These are phyloP conservation scores for Graphilbum ipis-grandicollis DNA, from an alignment of 2,329 filamentous ascomycete species.

Conservation along the genomic window DNA sequence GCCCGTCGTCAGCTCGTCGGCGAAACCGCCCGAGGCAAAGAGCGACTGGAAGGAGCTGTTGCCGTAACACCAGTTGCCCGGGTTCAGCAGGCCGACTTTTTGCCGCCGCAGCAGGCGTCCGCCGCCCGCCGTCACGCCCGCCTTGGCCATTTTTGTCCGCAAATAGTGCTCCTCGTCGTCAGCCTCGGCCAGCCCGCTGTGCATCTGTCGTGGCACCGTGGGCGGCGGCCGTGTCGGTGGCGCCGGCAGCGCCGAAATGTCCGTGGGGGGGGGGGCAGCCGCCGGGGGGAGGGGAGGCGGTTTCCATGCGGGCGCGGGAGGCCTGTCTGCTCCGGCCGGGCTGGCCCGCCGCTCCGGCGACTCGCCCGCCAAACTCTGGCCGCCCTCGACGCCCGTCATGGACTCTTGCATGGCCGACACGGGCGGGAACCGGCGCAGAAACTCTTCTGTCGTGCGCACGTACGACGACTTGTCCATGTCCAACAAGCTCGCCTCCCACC, in stretches of 20 bases:
- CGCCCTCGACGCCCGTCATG: conserved; percentile 28
- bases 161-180: conserved; percentile 19
- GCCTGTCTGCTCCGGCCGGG: background rate
- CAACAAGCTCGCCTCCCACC: conserved; percentile 62
- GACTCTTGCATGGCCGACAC: conserved; percentile 43
- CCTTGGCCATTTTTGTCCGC: conserved; percentile 22
- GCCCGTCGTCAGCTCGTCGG: conserved; percentile 41
- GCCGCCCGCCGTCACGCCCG: conserved; percentile 17
- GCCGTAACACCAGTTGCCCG: conserved; percentile 75
- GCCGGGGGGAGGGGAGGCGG: too few relatives aligned
- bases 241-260: conserved; percentile 25
- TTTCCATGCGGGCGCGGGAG: too few relatives aligned
- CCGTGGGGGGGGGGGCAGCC: too few relatives aligned
- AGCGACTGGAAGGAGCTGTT: conserved; percentile 80
- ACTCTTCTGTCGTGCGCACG: conserved; percentile 63
- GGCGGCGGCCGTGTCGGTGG: conserved; percentile 52
- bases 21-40: conserved; percentile 54
- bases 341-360: conserved; percentile 11
- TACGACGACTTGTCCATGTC: conserved; percentile 33
- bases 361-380: conserved; percentile 1
- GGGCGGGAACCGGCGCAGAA: conserved; percentile 65
- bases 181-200: conserved; percentile 49
- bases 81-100: conserved; percentile 62
- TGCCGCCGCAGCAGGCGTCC: conserved; percentile 21
- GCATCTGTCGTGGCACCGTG: conserved; percentile 52